Base-by-base conservation (phyloP, 2,329 filamentous ascomycete genomes). In the Sordariomycetes sp. region DNA sequence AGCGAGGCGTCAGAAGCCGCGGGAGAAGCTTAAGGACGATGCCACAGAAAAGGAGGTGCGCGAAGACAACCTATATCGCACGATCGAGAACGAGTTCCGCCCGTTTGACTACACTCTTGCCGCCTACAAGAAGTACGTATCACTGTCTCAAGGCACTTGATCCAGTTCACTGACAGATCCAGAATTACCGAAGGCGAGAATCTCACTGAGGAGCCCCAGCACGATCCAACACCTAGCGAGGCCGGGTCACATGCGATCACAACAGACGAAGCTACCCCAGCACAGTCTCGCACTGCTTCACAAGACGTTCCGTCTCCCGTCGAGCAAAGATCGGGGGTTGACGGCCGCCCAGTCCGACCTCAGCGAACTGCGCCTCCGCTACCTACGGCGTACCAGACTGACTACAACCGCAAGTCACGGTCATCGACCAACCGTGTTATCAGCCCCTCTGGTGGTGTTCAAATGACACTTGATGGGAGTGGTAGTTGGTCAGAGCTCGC, bases 1-100 rank as follows among this genome's bases (percentile, higher is more conserved):
- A 49, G 87, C 92, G 33, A 75, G 92, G 46, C 79, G 90, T 51
- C 92, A 96, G 57, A 95, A 96, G 58, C 92, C 92, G 3, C 74
- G 92, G 42, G 88, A 94, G 44, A 81, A 85, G 44, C 65, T 98
- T 52, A 90, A 92, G 58, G 86, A 94, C 3, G 90, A 96, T 61
- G 92, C 92, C 2, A 94, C 90, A 0, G 85, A 87, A 27, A 90
- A 93, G 56, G 90, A 98, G 55, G 94, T 95, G 36, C 75, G 88
- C 16, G 87, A 94, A 46, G 90, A 98, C 42, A 88, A 95, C 57
- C 70, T 96, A 16, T 92, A 96, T 55, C 79, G 79, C 43, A 84
- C 93, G 73, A 95, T 98, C 41, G 92, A 98, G 58, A 83, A 76
- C 5, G 82, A 94, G 49, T 98, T 96, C 53, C 79, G 84, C 54